phyloP scores from a whole-genome alignment of 257 asterid species.

The Solanum ossicruentum region DNA sequence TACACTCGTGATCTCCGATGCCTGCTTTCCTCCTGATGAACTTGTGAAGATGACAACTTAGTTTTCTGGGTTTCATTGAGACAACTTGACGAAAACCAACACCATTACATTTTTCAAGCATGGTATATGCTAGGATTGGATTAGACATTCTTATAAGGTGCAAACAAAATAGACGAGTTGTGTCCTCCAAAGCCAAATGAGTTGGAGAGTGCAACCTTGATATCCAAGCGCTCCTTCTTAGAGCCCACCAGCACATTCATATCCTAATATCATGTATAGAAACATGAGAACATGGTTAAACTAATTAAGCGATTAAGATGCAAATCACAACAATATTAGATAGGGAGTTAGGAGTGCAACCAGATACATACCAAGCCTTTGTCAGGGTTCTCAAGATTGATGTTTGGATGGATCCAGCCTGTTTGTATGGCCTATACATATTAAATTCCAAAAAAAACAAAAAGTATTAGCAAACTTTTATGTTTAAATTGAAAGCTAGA shows the following conservation, averaged over 20 bases:
- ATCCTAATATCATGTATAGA: conserved; percentile 9
- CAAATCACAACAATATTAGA: not conserved
- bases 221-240: conserved; percentile 15
- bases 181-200: conserved; percentile 37
- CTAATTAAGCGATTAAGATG: not conserved
- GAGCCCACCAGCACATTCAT: conserved; percentile 17
- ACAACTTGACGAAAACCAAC: not conserved
- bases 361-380: conserved; percentile 68
- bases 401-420: conserved; percentile 97
- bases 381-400: conserved; percentile 89
- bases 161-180: conserved; percentile 28
- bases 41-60: not conserved
- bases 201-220: conserved; percentile 35
- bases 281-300: not conserved
- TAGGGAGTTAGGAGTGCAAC: not conserved
- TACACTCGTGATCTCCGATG: not conserved
- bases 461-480: not conserved
- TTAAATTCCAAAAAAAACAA: not conserved
- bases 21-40: not conserved
- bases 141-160: conserved; percentile 11
- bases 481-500: not conserved
- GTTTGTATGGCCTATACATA: conserved; percentile 69
- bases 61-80: not conserved
- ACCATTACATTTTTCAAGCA: not conserved
- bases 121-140: not conserved